phyloP scores from a whole-genome alignment of 2,329 filamentous ascomycete species.

The Aaosphaeria arxii region DNA sequence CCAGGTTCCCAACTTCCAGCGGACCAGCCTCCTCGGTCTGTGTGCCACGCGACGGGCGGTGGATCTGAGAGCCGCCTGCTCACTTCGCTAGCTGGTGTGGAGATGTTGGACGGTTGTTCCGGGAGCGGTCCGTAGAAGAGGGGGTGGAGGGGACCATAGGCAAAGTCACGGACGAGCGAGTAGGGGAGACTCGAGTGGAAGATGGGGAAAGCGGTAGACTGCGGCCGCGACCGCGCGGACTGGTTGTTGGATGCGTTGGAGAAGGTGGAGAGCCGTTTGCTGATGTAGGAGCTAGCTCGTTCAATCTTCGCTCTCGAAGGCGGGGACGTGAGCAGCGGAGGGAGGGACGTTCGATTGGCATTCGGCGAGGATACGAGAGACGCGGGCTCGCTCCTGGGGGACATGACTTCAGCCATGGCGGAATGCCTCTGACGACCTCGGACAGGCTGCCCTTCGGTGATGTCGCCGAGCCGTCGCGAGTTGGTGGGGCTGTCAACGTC shows the following conservation, averaged over 20 bases:
- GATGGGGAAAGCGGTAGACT: conserved; percentile 76
- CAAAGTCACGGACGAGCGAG: conserved; percentile 92
- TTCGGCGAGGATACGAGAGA: conserved; percentile 25
- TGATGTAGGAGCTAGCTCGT: conserved; percentile 67
- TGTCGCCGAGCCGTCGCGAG: conserved; percentile 25
- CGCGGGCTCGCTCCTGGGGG: conserved; percentile 29
- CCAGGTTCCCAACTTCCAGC: conserved; percentile 55
- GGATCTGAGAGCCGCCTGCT: conserved; percentile 75
- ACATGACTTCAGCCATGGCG: conserved; percentile 38
- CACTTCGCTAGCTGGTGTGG: conserved; percentile 79
- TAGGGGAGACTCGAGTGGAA: conserved; percentile 86
- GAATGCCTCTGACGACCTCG: conserved; percentile 17
- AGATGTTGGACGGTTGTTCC: conserved; percentile 73
- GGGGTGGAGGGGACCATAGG: conserved; percentile 77
- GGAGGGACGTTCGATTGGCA: conserved; percentile 40
- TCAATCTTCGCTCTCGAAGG: conserved; percentile 55
- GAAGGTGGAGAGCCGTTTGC: conserved; percentile 80
- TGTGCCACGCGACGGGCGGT: conserved; percentile 70
- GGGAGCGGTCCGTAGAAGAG: conserved; percentile 92
- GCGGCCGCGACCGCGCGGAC: conserved; percentile 66
- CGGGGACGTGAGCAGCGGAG: conserved; percentile 52
- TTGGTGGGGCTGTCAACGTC: conserved; percentile 19
- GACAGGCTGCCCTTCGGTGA: conserved; percentile 25
- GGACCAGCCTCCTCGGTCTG: conserved; percentile 57
- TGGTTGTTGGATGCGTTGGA: conserved; percentile 63